Conservation (phyloP, 495 filamentous ascomycete genomes). For the Penicillium malachiteum region DNA sequence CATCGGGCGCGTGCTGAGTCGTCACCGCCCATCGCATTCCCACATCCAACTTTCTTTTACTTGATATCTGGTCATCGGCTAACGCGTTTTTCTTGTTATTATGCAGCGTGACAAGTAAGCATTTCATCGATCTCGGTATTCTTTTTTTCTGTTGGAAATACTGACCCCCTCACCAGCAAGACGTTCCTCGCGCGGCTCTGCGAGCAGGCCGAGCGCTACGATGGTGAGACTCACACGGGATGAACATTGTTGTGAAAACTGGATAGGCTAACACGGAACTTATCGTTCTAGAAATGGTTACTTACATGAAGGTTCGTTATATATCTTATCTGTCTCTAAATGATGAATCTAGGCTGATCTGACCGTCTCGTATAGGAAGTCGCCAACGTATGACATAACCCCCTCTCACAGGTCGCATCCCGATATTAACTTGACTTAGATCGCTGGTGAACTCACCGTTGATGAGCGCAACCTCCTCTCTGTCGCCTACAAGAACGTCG, state of each 20-base stretch:
- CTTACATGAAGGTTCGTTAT: conserved; percentile 91
- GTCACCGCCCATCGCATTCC: conserved; percentile 34
- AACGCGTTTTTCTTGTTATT: conserved; percentile 24
- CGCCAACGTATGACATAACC: conserved; percentile 71
- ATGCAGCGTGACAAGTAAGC: conserved; percentile 82
- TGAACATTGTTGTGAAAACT: not conserved
- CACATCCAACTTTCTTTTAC: conserved; percentile 16
- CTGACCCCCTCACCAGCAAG: conserved; percentile 71
- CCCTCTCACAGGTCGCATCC: not conserved
- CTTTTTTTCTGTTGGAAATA: conserved; percentile 17
- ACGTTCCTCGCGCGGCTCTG: conserved; percentile 99
- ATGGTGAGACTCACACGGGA: conserved; percentile 64
- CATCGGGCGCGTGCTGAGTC: conserved; percentile 30
- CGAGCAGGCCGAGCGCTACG: conserved; percentile 99
- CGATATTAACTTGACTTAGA: conserved; percentile 49
- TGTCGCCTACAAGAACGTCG: conserved; percentile 99
- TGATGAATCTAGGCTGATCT: conserved; percentile 24
- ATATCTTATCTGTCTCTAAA: conserved; percentile 13
- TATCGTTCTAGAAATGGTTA: conserved; percentile 82
- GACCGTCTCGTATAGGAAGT: conserved; percentile 68
- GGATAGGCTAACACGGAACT: conserved; percentile 22
- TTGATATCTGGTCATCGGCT: conserved; percentile 5
- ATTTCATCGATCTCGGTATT: conserved; percentile 18
- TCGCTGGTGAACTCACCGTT: conserved; percentile 87
- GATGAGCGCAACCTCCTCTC: conserved; percentile 99